phyloP scores from a whole-genome alignment of 2,329 filamentous ascomycete genomes.

The Talaromyces islandicus region DNA sequence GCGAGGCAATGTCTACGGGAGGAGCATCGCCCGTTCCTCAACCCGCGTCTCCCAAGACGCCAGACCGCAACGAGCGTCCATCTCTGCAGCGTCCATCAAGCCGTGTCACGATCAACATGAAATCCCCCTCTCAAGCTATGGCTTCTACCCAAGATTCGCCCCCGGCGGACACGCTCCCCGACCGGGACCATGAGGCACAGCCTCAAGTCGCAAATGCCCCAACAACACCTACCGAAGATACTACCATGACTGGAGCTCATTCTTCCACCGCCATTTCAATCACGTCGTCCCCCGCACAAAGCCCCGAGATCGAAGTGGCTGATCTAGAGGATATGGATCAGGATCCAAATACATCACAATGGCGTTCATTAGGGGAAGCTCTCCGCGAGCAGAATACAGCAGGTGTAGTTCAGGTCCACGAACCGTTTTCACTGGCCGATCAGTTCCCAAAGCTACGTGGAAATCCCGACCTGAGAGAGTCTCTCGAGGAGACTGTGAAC shows the following conservation, averaged over 20 bases:
- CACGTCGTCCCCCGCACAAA: slow-evolving; percentile 38
- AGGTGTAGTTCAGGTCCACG: slow-evolving; percentile 31
- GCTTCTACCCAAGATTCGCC: neutral
- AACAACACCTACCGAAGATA: slow-evolving; percentile 7
- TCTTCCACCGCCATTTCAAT: slow-evolving; percentile 32
- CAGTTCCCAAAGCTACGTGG: slow-evolving; percentile 31
- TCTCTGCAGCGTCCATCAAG: slow-evolving; percentile 32
- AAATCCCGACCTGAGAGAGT: slow-evolving; percentile 23
- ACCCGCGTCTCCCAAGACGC: slow-evolving; percentile 18
- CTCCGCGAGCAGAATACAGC: slow-evolving; percentile 22
- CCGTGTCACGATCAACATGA: slow-evolving; percentile 45
- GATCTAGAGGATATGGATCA: slow-evolving; percentile 46
- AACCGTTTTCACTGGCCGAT: slow-evolving; percentile 26
- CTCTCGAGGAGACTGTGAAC: slow-evolving; percentile 24
- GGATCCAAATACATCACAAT: slow-evolving; percentile 39
- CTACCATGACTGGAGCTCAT: slow-evolving; percentile 16
- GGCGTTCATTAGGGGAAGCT: slow-evolving; percentile 33
- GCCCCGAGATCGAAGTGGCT: slow-evolving; percentile 45
- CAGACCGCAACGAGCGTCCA: slow-evolving; percentile 19
- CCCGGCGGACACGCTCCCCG: slow-evolving; percentile 8
- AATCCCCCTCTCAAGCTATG: slow-evolving; percentile 23
- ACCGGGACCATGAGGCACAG: slow-evolving; percentile 9
- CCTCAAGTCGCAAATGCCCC: slow-evolving; percentile 11
- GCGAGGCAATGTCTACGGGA: slow-evolving; percentile 26
- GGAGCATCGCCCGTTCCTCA: slow-evolving; percentile 18